These are phyloP conservation scores for Paramyrothecium roridum DNA, from an alignment of 2,329 filamentous ascomycete genomes.

Conservation along the genomic window DNA sequence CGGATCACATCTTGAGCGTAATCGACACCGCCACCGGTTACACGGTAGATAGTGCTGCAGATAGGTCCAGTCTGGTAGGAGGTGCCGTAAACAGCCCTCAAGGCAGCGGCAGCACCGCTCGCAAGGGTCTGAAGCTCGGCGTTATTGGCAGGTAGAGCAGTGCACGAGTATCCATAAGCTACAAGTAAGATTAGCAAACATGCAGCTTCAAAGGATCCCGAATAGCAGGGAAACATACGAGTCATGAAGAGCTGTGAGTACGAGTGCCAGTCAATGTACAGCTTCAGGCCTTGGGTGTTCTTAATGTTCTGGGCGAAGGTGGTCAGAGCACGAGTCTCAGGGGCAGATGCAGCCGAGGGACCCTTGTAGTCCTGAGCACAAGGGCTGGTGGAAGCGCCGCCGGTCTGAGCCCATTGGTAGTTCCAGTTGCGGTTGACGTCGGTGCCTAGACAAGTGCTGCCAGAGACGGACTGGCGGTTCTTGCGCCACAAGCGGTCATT, in stretches of 20 bases:
- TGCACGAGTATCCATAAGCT: constrained; percentile 58
- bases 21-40: constrained; percentile 40
- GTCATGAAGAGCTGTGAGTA: constrained; percentile 59
- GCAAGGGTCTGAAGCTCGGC: constrained; percentile 45
- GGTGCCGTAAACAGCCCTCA: constrained; percentile 37
- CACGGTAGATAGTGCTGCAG: constrained; percentile 58
- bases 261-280: constrained; percentile 63
- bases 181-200: constrained; percentile 30
- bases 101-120: constrained; percentile 42
- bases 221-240: constrained; percentile 50
- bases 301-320: constrained; percentile 27
- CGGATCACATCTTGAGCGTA: constrained; percentile 36
- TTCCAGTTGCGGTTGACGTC: constrained; percentile 59
- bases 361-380: constrained; percentile 47
- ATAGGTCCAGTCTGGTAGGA: constrained; percentile 43
- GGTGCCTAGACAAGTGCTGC: constrained; percentile 41
- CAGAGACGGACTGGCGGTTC: constrained; percentile 41
- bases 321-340: constrained; percentile 47
- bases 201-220: background rate
- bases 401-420: constrained; percentile 44
- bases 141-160: constrained; percentile 38
- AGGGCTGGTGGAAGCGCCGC: constrained; percentile 47
- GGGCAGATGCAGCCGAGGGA: constrained; percentile 36
- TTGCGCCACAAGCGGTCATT: constrained; percentile 57
- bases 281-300: constrained; percentile 43